Evolutionary conservation across 805 yeast genomes (phyloP).

Genomic region (Metschnikowia lochheadii): DNA sequence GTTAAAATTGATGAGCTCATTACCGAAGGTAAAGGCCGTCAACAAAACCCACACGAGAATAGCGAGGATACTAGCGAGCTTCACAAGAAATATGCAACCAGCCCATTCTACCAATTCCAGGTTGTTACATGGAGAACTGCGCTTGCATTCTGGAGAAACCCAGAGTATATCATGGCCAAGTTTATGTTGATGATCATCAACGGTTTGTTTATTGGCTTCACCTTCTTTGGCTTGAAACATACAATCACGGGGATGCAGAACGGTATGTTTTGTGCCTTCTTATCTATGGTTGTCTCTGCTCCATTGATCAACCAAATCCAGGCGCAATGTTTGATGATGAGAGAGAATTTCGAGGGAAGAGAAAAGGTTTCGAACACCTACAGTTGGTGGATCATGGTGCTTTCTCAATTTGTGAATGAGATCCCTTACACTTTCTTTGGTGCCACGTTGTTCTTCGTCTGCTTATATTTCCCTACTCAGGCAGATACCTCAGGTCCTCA

Average conservation of each 20-base stretch:
- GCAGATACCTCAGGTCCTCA: slow-evolving; percentile 19
- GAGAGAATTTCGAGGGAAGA: slow-evolving; percentile 66
- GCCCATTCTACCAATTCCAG: slow-evolving; percentile 7
- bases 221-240: slow-evolving; percentile 24
- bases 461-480: slow-evolving; percentile 36
- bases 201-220: slow-evolving; percentile 36
- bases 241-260: slow-evolving; percentile 26
- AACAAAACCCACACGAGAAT: slow-evolving; percentile 3
- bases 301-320: slow-evolving; percentile 62
- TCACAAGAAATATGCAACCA: slow-evolving; percentile 10
- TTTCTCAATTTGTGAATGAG: slow-evolving; percentile 54
- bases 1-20: slow-evolving; percentile 9
- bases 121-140: slow-evolving; percentile 10
- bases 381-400: slow-evolving; percentile 60
- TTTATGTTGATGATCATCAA: slow-evolving; percentile 34
- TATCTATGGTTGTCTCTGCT: slow-evolving; percentile 54
- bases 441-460: slow-evolving; percentile 31
- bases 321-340: slow-evolving; percentile 50
- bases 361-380: slow-evolving; percentile 69
- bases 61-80: slow-evolving; percentile 6
- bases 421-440: slow-evolving; percentile 48
- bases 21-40: slow-evolving; percentile 3
- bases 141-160: slow-evolving; percentile 16
- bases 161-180: slow-evolving; percentile 16
- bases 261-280: slow-evolving; percentile 47